Conservation (phyloP, 2,329 filamentous ascomycete genomes). For the Aureobasidium sp. region DNA sequence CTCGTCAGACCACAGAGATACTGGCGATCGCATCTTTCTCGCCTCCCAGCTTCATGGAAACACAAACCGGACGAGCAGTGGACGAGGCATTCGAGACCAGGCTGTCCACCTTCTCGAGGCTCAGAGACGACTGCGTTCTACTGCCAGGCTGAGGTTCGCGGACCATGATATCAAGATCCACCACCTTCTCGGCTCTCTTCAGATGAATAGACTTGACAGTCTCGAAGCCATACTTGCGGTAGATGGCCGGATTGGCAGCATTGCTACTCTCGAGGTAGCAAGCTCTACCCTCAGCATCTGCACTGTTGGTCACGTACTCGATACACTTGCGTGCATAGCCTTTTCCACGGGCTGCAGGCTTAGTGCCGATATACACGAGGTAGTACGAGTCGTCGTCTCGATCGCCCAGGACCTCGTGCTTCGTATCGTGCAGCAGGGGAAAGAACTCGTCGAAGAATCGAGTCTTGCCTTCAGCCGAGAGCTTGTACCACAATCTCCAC, state of each 20-base stretch:
- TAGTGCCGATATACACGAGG: slow-evolving; percentile 75
- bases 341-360: slow-evolving; percentile 60
- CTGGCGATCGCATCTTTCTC: slow-evolving; percentile 10
- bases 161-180: slow-evolving; percentile 74
- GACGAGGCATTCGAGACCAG: slow-evolving; percentile 5
- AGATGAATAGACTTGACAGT: slow-evolving; percentile 57
- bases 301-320: slow-evolving; percentile 59
- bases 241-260: slow-evolving; percentile 60
- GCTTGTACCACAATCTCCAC: slow-evolving; percentile 69
- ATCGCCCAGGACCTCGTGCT: slow-evolving; percentile 57
- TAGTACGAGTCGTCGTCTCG: slow-evolving; percentile 67
- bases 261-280: slow-evolving; percentile 78
- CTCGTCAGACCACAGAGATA: neutral
- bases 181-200: slow-evolving; percentile 47
- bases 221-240: slow-evolving; percentile 68
- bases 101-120: slow-evolving; percentile 15
- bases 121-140: slow-evolving; percentile 3
- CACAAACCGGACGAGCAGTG: neutral
- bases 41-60: slow-evolving; percentile 7
- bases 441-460: slow-evolving; percentile 74
- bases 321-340: slow-evolving; percentile 68
- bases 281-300: slow-evolving; percentile 59
- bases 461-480: slow-evolving; percentile 62
- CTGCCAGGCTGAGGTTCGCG: slow-evolving; percentile 51
- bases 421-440: slow-evolving; percentile 66